phyloP scores from a whole-genome alignment of 2,329 filamentous ascomycete genomes.

The Aspergillus sergii region DNA sequence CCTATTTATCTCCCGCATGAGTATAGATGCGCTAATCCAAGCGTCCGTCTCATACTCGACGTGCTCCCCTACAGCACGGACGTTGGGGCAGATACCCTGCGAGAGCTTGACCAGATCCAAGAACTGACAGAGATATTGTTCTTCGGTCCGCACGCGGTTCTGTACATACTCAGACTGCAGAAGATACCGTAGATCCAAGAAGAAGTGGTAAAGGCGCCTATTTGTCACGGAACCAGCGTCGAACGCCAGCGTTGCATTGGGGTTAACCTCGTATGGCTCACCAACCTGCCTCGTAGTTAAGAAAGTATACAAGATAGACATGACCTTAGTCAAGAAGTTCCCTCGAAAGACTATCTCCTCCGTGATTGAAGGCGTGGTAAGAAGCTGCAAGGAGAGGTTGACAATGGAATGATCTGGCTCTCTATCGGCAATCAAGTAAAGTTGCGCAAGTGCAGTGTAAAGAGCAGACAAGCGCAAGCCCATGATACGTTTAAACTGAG shows the following conservation, averaged over 20 bases:
- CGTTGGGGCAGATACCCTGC: conserved; percentile 94
- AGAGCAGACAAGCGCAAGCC: conserved; percentile 92
- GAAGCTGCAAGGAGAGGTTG: conserved; percentile 92
- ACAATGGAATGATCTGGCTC: conserved; percentile 99
- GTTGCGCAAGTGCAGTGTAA: conserved; percentile 88
- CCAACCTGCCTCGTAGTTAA: conserved; percentile 94
- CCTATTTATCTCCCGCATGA: conserved; percentile 92
- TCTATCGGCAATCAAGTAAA: conserved; percentile 93
- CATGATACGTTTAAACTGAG: conserved; percentile 92
- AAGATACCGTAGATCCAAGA: conserved; percentile 88
- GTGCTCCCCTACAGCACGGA: conserved; percentile 89
- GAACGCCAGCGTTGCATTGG: conserved; percentile 84
- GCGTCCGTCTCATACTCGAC: conserved; percentile 98
- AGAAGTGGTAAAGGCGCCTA: conserved; percentile 95
- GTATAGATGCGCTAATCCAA: conserved; percentile 94
- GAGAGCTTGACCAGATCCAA: conserved; percentile 93
- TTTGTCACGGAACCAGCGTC: conserved; percentile 95
- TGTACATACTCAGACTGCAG: conserved; percentile 88
- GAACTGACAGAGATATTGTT: conserved; percentile 89
- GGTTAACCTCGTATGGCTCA: conserved; percentile 85
- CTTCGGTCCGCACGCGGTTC: conserved; percentile 77
- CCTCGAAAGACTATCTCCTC: conserved; percentile 92
- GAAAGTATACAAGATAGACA: conserved; percentile 97
- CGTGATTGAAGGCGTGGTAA: conserved; percentile 95
- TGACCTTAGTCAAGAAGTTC: conserved; percentile 92